Base-by-base conservation (phyloP, 2,329 filamentous ascomycete genomes). In the Acrodontium crateriforme region DNA sequence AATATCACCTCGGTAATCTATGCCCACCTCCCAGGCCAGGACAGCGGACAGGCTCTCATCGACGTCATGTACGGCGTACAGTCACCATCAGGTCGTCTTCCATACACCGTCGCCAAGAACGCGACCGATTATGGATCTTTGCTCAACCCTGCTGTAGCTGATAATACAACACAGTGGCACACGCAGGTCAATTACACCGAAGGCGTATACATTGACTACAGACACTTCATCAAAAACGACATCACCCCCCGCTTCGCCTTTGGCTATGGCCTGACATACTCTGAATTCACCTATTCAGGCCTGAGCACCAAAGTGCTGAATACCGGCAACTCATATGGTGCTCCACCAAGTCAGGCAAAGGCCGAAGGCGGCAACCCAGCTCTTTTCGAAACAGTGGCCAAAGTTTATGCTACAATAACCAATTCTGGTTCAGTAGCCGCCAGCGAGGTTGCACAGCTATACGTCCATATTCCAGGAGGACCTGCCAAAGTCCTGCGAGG, bases 351-450 rank as follows among this genome's bases (percentile, higher is more conserved):
- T 8, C 4, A 22, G 5, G 13, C n/a, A 12, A 22, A 4, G 20
- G 20, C 20, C 20, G 78, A 77, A 42, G 78, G 73, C 0, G 69
- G 66, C 1, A 65, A 68, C 25, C 59, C 68, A 0, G 59, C 65
- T 1, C 63, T 85, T 0, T 85, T 72, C 62, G 66, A 78, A 21
- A 51, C 62, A 0, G 61, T 74, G 1, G 75, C 67, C 35, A 52
- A 53, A 13, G 55, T 80, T 8, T 58, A 62, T 3, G 64, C 70
- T 3, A 63, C 55, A 0, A 55, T 87, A 2, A 65, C 57, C 6
- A 89, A 89, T 44, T 66, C 63, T 0, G 80, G 80, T 2, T 40
- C 44, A 34, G 50, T 56, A 2, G 38, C 51, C 0, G 66, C 65
- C 14, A 62, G 62, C 16, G 68, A 67, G 11, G 67, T 74, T 3